Conservation (phyloP, 768 basidiomycete species). For the Lactarius indigo region DNA sequence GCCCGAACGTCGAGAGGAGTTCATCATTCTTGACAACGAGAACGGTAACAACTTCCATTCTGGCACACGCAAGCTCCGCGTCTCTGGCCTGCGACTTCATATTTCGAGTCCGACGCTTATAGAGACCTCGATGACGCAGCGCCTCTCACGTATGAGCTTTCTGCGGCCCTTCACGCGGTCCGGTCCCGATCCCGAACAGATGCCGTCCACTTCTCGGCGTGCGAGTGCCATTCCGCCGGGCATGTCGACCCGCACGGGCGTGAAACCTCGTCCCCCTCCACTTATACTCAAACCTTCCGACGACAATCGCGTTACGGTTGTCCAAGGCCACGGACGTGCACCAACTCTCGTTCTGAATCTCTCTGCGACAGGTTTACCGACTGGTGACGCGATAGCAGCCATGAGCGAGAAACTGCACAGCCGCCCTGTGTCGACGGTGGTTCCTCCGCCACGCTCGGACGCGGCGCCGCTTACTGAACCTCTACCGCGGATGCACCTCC, state of each 20-base stretch:
- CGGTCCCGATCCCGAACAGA: background rate
- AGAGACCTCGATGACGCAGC: conserved; percentile 15
- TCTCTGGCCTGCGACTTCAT: background rate
- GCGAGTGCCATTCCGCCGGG: background rate
- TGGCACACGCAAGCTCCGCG: conserved; percentile 21
- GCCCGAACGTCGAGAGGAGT: conserved; percentile 21
- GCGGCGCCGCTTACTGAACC: background rate
- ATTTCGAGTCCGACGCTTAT: conserved; percentile 21
- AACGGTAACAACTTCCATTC: background rate
- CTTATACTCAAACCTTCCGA: background rate
- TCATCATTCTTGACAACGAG: conserved; percentile 20
- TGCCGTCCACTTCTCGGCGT: background rate
- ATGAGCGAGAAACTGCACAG: background rate
- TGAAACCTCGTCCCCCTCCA: background rate
- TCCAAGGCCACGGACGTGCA: conserved; percentile 3
- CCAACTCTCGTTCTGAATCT: conserved; percentile 24
- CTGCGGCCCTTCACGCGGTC: conserved; percentile 3
- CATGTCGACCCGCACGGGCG: background rate
- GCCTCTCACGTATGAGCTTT: conserved; percentile 11
- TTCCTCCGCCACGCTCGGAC: background rate
- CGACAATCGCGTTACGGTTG: conserved; percentile 11
- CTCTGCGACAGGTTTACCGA: conserved; percentile 6
- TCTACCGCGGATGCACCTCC: background rate
- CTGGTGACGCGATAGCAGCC: conserved; percentile 6
- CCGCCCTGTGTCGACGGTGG: background rate